phyloP scores from a whole-genome alignment of 2,329 filamentous ascomycete species.

The Penicillium sp. region DNA sequence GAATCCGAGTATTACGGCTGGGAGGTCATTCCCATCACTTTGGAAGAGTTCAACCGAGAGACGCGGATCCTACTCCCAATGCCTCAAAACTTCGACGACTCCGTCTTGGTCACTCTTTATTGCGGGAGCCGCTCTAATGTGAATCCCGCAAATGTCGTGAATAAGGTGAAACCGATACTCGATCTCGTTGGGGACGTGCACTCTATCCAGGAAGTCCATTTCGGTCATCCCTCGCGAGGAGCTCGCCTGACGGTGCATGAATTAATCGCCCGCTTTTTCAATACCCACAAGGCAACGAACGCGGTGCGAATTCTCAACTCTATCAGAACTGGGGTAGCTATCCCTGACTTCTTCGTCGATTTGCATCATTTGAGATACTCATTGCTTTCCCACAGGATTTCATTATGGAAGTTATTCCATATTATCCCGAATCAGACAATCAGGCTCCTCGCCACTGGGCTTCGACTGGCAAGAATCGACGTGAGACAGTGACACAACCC shows the following conservation, averaged over 20 bases:
- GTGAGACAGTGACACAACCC: not conserved
- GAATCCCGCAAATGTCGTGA: not conserved
- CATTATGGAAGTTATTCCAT: conserved; percentile 4
- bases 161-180: not conserved
- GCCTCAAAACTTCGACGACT: conserved; percentile 3
- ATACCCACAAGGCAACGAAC: conserved; percentile 5
- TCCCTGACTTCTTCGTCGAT: not conserved
- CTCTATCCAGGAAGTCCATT: not conserved
- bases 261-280: conserved; percentile 1
- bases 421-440: not conserved
- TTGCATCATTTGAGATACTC: not conserved
- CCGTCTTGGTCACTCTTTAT: conserved; percentile 4
- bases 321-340: conserved; percentile 1
- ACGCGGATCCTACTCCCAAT: not conserved
- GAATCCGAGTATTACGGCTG: not conserved
- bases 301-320: conserved; percentile 4
- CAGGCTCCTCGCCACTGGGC: conserved; percentile 1
- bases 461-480: not conserved
- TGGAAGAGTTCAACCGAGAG: not conserved
- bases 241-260: not conserved
- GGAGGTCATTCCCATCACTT: not conserved
- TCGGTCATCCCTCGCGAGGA: not conserved
- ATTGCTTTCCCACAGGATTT: not conserved
- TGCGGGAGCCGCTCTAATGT: not conserved
- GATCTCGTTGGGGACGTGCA: conserved; percentile 3